Evolutionary conservation across 192 early-diverging fungal genomes (phyloP), one percentile per base, ranked within the genome.

Genomic region (Jimgerdemannia flammicorona): DNA sequence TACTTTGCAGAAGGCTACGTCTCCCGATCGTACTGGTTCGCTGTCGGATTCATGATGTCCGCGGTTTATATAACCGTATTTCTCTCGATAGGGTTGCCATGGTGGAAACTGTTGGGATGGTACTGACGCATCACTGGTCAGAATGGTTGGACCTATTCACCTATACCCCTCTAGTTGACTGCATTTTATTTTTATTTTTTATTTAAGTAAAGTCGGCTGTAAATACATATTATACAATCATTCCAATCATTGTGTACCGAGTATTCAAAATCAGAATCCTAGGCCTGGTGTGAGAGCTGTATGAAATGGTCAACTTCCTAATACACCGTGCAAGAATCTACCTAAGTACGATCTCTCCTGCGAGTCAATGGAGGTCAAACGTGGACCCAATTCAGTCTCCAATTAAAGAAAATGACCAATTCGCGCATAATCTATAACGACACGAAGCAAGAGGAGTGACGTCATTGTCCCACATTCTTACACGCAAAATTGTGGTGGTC

Each of bases 21-120:
- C 40, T 75, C 84, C 4, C 85, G 89, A 74, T 75, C 78, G 2
- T 75, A 76, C 18, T 94, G 92, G 92, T 89, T 94, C 72, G 39
- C 81, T 3, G 75, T 90, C 43, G 93, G 93, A 18, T 19, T 85
- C 40, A 18, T 81, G 44, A 69, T 90, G 43, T 81, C 89, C 7
- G 40, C 86, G 1, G 70, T 91, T 0, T 86, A 88, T 69, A 59
- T 95, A 1, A 20, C 64, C 43, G 75, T 92, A 0, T 87, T 86
- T 71, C 85, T 88, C 39, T 89, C 91, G 2, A 81, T 90, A 3
- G 93, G 93, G 3, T 63, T 92, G 69, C 11, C 78, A 1, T 95
- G 92, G 91, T 93, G 90, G 90, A 91, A 86, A 73, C 10, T 91
- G 4, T 74, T 94, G 19, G 92, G 89, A 39, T 92, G 89, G 89